Evolutionary conservation across 2,329 filamentous ascomycete genomes (phyloP).

Genomic region (Cadophora sp.): DNA sequence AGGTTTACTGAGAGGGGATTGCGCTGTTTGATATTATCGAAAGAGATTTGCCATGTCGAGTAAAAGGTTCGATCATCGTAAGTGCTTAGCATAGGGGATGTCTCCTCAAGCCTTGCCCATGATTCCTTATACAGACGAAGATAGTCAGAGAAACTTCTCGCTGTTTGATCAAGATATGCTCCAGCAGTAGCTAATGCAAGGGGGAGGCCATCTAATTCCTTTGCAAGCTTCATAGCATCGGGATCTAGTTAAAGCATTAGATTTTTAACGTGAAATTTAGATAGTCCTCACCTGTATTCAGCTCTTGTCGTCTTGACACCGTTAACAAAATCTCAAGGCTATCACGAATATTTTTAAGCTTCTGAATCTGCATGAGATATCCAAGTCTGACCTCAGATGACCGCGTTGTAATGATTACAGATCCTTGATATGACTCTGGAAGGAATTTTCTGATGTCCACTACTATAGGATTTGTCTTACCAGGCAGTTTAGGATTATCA

Average conservation of each 20-base stretch:
- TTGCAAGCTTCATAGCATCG: conserved; percentile 18
- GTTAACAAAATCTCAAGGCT: too few species aligned
- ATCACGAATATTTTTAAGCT: too few species aligned
- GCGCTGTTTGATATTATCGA: conserved; percentile 16
- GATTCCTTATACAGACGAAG: conserved; percentile 21
- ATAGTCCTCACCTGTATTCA: too few species aligned
- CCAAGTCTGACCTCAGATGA: too few species aligned
- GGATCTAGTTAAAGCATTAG: conserved; percentile 9
- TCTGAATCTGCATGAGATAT: too few species aligned
- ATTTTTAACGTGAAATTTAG: too few species aligned
- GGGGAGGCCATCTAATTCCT: conserved; percentile 22
- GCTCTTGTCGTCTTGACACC: too few species aligned
- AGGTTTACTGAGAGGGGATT: conserved; percentile 17
- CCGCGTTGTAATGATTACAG: too few species aligned
- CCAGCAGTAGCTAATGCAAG: conserved; percentile 23
- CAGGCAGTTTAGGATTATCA: too few species aligned
- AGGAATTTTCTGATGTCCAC: too few species aligned
- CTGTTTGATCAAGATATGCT: conserved; percentile 21
- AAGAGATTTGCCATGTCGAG: conserved; percentile 24
- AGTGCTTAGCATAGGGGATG: conserved; percentile 13
- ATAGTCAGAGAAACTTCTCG: conserved; percentile 20
- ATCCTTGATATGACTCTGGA: too few species aligned
- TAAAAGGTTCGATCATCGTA: conserved; percentile 25
- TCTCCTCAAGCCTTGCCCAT: conserved; percentile 12
- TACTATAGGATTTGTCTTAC: too few species aligned